phyloP scores from a whole-genome alignment of 108 stramenopile species.

The Hondaea fermentalgiana region DNA sequence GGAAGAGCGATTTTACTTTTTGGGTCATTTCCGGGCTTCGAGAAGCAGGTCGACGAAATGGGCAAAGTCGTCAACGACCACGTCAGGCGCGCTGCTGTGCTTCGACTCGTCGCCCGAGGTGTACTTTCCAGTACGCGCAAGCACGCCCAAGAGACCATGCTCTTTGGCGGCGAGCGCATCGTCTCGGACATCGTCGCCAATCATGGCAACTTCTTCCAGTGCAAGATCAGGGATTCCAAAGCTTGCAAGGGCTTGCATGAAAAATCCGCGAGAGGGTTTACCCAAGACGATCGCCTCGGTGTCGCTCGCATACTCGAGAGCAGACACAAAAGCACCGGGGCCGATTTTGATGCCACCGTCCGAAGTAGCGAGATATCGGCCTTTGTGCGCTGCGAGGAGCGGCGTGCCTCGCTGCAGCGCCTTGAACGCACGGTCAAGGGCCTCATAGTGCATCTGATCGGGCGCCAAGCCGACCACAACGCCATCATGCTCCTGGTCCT shows the following conservation, averaged over 20 bases:
- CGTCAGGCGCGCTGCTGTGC: neutral
- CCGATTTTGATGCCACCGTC: neutral
- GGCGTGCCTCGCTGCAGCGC: neutral
- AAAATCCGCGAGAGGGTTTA: neutral
- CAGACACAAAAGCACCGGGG: neutral
- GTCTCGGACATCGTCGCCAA: slow-evolving; percentile 17
- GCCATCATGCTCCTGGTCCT: neutral
- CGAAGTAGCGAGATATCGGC: neutral
- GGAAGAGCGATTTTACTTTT: too few species aligned
- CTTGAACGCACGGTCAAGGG: neutral
- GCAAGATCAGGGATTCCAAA: neutral
- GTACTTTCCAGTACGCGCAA: neutral
- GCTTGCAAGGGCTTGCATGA: neutral
- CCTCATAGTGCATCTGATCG: neutral
- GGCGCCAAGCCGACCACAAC: neutral
- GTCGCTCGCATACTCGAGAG: neutral
- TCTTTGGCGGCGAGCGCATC: neutral
- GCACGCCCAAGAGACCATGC: neutral
- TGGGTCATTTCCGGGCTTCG: too few species aligned
- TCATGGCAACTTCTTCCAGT: neutral
- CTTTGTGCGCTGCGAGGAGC: slow-evolving; percentile 7
- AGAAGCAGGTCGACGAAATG: neutral
- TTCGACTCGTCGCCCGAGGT: neutral
- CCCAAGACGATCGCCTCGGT: neutral
- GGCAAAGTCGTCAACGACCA: neutral